phyloP scores from a whole-genome alignment of 2,329 filamentous ascomycete species.

The Sarocladium kiliense region DNA sequence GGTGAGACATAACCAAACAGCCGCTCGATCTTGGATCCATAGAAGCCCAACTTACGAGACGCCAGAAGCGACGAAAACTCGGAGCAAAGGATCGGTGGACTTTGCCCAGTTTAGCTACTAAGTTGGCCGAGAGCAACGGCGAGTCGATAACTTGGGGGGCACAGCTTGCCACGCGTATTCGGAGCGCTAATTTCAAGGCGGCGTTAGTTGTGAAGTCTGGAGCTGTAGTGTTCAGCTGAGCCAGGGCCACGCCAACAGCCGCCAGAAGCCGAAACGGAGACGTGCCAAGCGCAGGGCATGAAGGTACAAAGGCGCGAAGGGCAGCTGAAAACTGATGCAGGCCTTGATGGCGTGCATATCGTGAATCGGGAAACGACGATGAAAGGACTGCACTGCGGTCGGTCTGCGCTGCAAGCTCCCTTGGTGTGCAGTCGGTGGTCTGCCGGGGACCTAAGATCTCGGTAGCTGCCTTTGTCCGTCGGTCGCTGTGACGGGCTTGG shows the following conservation, averaged over 20 bases:
- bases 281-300: neutral
- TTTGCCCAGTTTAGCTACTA: neutral
- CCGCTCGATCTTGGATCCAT: neutral
- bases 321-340: slow-evolving; percentile 3
- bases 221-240: slow-evolving; percentile 5
- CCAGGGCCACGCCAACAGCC: neutral
- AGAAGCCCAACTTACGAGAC: neutral
- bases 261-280: neutral
- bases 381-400: no score
- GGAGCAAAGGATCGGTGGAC: neutral
- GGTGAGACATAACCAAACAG: neutral
- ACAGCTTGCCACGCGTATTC: neutral
- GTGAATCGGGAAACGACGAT: neutral
- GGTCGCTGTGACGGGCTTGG: no score
- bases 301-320: neutral
- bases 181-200: neutral
- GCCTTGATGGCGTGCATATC: neutral
- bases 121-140: neutral
- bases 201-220: neutral
- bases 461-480: no score
- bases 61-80: neutral
- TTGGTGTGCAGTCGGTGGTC: neutral
- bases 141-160: neutral
- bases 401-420: no score
- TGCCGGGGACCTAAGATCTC: no score